phyloP scores from a whole-genome alignment of 495 filamentous ascomycete species.

The Penicillium riverlandense region DNA sequence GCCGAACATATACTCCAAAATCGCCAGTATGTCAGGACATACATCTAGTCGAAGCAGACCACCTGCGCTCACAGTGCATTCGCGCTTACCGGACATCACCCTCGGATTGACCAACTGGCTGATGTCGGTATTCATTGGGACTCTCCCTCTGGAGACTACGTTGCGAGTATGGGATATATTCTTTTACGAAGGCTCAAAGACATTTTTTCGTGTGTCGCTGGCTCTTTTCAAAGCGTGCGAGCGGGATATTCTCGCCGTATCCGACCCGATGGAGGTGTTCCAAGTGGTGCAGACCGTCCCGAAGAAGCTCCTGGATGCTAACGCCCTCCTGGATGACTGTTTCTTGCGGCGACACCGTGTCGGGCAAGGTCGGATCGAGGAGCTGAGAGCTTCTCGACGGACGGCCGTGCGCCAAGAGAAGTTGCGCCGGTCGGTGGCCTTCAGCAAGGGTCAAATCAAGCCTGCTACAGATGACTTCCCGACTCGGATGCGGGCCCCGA shows the following conservation, averaged over 20 bases:
- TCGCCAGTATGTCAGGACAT: constrained; percentile 63
- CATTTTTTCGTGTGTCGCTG: constrained; percentile 87
- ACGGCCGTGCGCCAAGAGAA: constrained; percentile 39
- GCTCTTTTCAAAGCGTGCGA: constrained; percentile 92
- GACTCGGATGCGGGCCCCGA: constrained; percentile 20
- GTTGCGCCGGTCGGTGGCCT: constrained; percentile 31
- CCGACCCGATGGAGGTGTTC: constrained; percentile 92
- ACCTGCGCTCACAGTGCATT: constrained; percentile 41
- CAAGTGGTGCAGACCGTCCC: constrained; percentile 91
- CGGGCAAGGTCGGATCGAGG: constrained; percentile 54
- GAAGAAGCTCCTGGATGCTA: constrained; percentile 70
- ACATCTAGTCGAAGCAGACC: constrained; percentile 34
- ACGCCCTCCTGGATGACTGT: constrained; percentile 70
- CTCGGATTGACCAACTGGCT: constrained; percentile 97
- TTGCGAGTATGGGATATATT: constrained; percentile 92
- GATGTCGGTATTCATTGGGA: constrained; percentile 94
- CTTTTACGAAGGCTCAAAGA: constrained; percentile 93
- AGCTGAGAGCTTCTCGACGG: constrained; percentile 31
- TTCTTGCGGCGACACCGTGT: constrained; percentile 76
- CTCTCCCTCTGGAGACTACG: constrained; percentile 81
- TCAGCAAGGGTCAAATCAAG: constrained; percentile 33
- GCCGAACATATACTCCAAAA: constrained; percentile 81
- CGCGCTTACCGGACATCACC: constrained; percentile 79
- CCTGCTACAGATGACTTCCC: constrained; percentile 33
- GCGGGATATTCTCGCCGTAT: constrained; percentile 67